phyloP scores from a whole-genome alignment of 1,139 yeast species.

The Trichomonascaceae sp. region DNA sequence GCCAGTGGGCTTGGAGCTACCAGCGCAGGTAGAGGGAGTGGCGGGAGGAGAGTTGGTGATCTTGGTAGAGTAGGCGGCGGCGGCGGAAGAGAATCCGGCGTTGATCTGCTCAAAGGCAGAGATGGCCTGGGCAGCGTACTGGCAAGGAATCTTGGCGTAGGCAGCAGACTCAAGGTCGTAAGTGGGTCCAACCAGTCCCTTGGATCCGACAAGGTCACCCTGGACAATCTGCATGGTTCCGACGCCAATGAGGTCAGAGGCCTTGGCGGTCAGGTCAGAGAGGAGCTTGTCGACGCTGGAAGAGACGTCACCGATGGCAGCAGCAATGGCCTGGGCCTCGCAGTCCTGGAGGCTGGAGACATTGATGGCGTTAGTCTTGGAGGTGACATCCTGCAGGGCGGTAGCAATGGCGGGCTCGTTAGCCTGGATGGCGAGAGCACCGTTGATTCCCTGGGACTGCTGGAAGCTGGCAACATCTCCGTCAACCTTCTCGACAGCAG shows the following conservation, averaged over 20 bases:
- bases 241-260: conserved; percentile 11
- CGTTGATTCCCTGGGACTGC: conserved; percentile 11
- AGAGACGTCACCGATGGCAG: conserved; percentile 6
- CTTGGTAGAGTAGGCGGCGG: conserved; percentile 5
- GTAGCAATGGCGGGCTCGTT: conserved; percentile 5
- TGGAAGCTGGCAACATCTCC: conserved; percentile 6
- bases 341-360: conserved; percentile 3
- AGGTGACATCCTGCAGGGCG: conserved; percentile 6
- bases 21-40: conserved; percentile 4
- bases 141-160: conserved; percentile 7
- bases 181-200: conserved; percentile 6
- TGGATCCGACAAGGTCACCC: conserved; percentile 11
- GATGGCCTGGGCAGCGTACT: conserved; percentile 1
- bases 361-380: conserved; percentile 5
- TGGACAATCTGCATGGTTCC: conserved; percentile 13
- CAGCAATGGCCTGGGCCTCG: conserved; percentile 4
- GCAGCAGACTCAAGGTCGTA: conserved; percentile 9
- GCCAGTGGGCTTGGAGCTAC: conserved; percentile 2
- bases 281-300: conserved; percentile 9
- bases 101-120: conserved; percentile 4
- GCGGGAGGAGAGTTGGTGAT: conserved; percentile 4
- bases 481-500: conserved; percentile 7
- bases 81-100: conserved; percentile 5
- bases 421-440: conserved; percentile 13
- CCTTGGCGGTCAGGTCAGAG: conserved; percentile 10